These are phyloP conservation scores for Ambrosia artemisiifolia DNA, from an alignment of 129 eudicot species.

Conservation along the genomic window DNA sequence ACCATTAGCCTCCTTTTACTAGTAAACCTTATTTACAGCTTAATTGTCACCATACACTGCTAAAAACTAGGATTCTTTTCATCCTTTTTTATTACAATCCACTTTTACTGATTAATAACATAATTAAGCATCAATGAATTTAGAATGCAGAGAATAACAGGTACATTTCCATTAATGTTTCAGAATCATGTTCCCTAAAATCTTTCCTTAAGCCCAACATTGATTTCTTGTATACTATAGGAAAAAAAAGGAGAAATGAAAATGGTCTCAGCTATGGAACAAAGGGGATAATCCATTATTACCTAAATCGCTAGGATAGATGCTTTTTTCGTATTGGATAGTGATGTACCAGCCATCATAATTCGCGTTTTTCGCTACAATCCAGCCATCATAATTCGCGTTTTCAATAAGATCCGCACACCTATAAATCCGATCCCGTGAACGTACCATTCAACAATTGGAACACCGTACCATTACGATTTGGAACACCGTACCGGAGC, in stretches of 20 bases:
- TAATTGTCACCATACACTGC: neutral
- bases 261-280: conserved; percentile 1
- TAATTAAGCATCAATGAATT: neutral
- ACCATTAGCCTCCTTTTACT: neutral
- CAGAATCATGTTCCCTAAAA: conserved; percentile 3
- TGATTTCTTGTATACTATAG: neutral
- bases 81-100: neutral
- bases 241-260: conserved; percentile 3
- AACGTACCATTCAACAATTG: too few species aligned
- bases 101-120: neutral
- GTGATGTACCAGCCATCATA: too few species aligned
- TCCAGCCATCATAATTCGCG: too few species aligned
- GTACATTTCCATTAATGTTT: conserved; percentile 10
- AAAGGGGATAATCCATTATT: too few species aligned
- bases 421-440: too few species aligned
- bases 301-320: too few species aligned
- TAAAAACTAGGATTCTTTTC: neutral
- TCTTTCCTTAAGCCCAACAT: neutral
- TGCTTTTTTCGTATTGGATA: too few species aligned
- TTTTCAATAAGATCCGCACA: too few species aligned
- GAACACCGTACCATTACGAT: too few species aligned
- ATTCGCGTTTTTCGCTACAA: too few species aligned
- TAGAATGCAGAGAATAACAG: conserved; percentile 4
- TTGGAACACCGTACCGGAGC: too few species aligned
- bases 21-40: neutral